Conservation (phyloP, 257 asterid genomes). For the Anisodus acutangulus region DNA sequence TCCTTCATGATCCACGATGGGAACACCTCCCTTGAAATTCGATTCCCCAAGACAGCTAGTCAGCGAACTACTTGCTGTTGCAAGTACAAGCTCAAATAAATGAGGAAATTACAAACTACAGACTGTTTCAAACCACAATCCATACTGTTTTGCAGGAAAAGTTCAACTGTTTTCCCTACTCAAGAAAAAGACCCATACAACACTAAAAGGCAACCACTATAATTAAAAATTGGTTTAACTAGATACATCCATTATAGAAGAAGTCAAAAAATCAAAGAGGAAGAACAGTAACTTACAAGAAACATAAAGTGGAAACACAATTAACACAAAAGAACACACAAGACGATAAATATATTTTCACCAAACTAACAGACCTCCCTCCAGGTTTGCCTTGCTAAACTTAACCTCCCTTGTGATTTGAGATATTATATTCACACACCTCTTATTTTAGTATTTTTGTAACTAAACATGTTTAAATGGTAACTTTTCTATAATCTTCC, state of each 20-base stretch:
- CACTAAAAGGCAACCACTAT: not conserved
- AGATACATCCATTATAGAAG: not conserved
- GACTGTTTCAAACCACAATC: not conserved
- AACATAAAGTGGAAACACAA: not conserved
- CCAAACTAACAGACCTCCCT: not conserved
- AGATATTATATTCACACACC: not conserved
- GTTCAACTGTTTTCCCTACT: slow-evolving; percentile 20
- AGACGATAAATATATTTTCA: not conserved
- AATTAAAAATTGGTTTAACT: not conserved
- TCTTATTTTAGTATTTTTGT: not conserved
- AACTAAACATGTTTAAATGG: not conserved
- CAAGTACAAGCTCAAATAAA: slow-evolving; percentile 27
- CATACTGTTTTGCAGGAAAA: not conserved
- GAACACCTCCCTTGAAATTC: slow-evolving; percentile 26
- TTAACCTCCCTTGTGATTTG: not conserved
- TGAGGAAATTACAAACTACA: slow-evolving; percentile 1
- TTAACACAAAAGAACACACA: slow-evolving; percentile 12
- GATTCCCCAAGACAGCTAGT: slow-evolving; percentile 30
- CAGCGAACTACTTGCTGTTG: slow-evolving; percentile 35
- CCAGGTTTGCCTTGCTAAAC: not conserved
- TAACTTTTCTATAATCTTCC: not conserved
- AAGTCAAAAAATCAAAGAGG: not conserved
- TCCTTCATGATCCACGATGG: slow-evolving; percentile 20
- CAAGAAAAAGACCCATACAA: not conserved
- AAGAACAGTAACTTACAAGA: not conserved